Evolutionary conservation across 2,329 filamentous ascomycete species (phyloP), one percentile per base, ranked within the genome.

Genomic region (Talaromyces sp.): DNA sequence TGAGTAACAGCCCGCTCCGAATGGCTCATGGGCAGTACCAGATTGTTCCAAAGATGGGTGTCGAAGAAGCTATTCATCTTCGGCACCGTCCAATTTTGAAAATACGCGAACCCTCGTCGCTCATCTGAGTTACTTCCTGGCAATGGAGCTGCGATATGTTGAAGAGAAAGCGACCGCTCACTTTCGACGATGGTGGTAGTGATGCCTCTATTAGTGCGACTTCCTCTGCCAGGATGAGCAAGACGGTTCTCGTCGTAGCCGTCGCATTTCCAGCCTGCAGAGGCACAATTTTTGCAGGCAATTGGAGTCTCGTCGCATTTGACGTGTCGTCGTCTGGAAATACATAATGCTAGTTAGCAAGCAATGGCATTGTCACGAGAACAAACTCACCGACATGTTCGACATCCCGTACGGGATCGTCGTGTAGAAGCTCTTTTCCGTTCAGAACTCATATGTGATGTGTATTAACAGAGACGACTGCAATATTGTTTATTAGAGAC

Each of bases 11-110:
- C 68, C 17, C 51, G 38, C 27, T 73, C 69, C 11, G 58, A 47
- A 43, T 70, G 69, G 29, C 70, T 69, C 47, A 68, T 65, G 40
- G 73, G 73, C n/a, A 73, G 69, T 10, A 73, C 65, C 10, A 68
- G n/a, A 10, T 51, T 56, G 38, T 67, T 36, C 70, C 69, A 72
- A 1, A 73, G 49, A 1, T 54, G 43, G 2, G 66, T 64, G 40
- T 65, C 61, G 19, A 72, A 67, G 10, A 63, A 62, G 8, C 65
- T 58, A 11, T 60, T 65, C 27, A 72, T 58, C 11, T 66, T 63
- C 2, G 67, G 65, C 10, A 70, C 63, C 5, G 64, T 69, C 5
- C 61, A 66, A 25, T 29, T 27, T 58, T 65, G 67, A 36, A 73
- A 73, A 56, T 67, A 72, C 6, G 65, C 68, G 29, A 71, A 73